phyloP scores from a whole-genome alignment of 2,329 filamentous ascomycete genomes.

The Aspergillus intermedius region DNA sequence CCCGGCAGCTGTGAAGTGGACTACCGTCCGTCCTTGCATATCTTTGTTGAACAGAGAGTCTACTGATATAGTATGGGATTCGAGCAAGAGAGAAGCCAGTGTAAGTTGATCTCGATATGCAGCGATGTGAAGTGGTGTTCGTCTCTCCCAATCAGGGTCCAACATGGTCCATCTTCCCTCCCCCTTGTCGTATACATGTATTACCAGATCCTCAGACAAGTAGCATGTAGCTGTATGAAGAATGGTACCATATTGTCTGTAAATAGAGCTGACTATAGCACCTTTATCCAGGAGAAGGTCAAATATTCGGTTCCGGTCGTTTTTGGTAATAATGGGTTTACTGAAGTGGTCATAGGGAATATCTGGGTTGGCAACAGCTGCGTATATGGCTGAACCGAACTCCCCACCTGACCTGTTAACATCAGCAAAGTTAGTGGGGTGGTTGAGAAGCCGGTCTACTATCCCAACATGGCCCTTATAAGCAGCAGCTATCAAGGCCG shows the following conservation, averaged over 20 bases:
- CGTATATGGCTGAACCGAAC: background rate
- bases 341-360: background rate
- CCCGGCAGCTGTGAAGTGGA: background rate
- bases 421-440: background rate
- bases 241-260: background rate
- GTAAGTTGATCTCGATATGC: background rate
- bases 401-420: background rate
- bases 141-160: background rate
- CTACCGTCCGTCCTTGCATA: background rate
- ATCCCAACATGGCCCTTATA: background rate
- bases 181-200: background rate
- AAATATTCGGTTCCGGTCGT: background rate
- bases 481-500: background rate
- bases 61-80: background rate
- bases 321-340: background rate
- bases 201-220: background rate
- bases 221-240: background rate
- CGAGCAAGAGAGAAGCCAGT: background rate
- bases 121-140: background rate
- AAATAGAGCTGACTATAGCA: background rate
- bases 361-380: background rate
- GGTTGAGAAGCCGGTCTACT: background rate
- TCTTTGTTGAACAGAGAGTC: background rate
- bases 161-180: background rate
- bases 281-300: background rate